phyloP scores from a whole-genome alignment of 768 basidiomycete genomes.

The Macrolepiota fuliginosa region DNA sequence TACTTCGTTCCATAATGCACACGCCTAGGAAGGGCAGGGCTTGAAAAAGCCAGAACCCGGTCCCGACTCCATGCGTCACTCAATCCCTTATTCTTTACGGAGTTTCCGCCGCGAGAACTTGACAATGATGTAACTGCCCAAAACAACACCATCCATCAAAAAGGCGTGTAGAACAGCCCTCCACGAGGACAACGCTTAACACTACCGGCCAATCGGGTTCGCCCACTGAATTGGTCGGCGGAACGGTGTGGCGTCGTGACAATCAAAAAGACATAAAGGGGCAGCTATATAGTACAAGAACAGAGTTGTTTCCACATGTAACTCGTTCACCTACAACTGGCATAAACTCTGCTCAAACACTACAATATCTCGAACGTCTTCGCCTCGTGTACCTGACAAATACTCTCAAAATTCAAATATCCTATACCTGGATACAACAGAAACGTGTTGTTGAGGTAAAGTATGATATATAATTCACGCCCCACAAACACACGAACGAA shows the following conservation, averaged over 20 bases:
- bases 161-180: background rate
- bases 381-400: background rate
- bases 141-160: slow-evolving; percentile 1
- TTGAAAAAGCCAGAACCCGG: too few relatives aligned
- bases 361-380: background rate
- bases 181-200: background rate
- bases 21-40: too few relatives aligned
- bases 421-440: slow-evolving; percentile 3
- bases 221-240: background rate
- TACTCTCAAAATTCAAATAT: background rate
- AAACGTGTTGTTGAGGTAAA: slow-evolving; percentile 8
- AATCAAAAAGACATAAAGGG: slow-evolving; percentile 14
- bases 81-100: background rate
- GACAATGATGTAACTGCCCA: background rate
- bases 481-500: background rate
- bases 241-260: slow-evolving; percentile 13
- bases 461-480: slow-evolving; percentile 1
- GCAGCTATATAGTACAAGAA: slow-evolving; percentile 4
- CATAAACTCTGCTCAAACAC: background rate
- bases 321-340: background rate
- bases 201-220: slow-evolving; percentile 9
- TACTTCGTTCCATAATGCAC: too few relatives aligned
- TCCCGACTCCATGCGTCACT: too few relatives aligned
- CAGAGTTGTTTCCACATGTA: background rate
- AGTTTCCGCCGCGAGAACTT: background rate